Evolutionary conservation across 139 green algal genomes (phyloP).

Genomic region (Monoraphidium neglectum): DNA sequence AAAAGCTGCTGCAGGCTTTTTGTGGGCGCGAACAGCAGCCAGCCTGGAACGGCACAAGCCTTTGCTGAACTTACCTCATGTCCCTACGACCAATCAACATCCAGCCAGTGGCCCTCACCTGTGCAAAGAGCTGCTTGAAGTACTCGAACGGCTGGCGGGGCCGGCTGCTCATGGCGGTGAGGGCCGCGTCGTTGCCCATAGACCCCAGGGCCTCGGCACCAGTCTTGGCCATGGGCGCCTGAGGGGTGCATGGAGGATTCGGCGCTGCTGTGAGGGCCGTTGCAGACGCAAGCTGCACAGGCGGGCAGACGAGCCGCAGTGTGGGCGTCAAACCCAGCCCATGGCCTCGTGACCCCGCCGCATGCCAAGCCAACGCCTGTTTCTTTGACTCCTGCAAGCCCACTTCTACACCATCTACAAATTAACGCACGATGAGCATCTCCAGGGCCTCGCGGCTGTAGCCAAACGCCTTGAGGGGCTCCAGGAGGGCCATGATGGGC

Average conservation of each 20-base stretch:
- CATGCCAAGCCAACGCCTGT: too few species aligned
- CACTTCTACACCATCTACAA: too few species aligned
- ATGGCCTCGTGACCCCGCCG: too few species aligned
- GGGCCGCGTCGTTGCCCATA: constrained; percentile 95
- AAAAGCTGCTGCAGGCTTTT: neutral
- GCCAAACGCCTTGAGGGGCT: constrained; percentile 58
- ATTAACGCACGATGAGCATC: constrained; percentile 88
- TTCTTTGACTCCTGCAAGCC: too few species aligned
- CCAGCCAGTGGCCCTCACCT: constrained; percentile 51
- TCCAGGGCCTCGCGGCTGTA: constrained; percentile 94
- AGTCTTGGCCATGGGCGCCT: constrained; percentile 84
- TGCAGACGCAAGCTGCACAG: too few species aligned
- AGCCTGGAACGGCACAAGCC: neutral
- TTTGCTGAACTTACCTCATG: too few species aligned
- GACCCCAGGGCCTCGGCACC: constrained; percentile 90
- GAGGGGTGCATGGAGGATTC: too few species aligned
- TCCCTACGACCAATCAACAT: too few species aligned
- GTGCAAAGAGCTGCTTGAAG: constrained; percentile 98
- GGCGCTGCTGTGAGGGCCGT: too few species aligned
- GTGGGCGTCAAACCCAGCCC: too few species aligned
- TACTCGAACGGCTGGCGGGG: constrained; percentile 92
- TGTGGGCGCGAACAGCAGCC: neutral
- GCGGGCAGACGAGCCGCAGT: too few species aligned
- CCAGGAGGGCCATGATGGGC: constrained; percentile 41
- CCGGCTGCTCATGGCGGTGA: constrained; percentile 80